Conservation (phyloP, 345 rosid species). For the Camelina sativa region DNA sequence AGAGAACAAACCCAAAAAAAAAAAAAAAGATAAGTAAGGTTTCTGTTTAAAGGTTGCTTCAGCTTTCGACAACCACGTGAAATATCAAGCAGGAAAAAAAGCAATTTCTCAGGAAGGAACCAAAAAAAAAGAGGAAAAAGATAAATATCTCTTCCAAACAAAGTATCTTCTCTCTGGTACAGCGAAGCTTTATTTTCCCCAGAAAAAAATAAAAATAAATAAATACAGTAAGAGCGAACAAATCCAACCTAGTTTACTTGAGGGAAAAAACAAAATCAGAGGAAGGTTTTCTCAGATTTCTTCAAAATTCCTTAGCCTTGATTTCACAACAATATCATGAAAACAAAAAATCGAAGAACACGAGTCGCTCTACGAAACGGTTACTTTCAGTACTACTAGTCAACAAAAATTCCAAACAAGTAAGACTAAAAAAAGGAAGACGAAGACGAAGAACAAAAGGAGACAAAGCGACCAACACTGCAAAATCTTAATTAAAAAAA, state of each 20-base stretch:
- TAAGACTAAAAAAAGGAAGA: conserved; percentile 3
- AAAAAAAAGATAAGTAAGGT: not conserved
- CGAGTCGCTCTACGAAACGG: conserved; percentile 6
- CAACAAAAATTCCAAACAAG: conserved; percentile 41
- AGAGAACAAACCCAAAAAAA: not conserved
- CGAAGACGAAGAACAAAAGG: conserved; percentile 17
- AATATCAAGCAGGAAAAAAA: conserved; percentile 22
- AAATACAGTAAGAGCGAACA: not conserved
- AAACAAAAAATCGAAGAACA: conserved; percentile 5
- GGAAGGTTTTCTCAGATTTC: conserved; percentile 19
- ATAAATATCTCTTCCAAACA: conserved; percentile 31
- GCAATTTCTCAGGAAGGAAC: conserved; percentile 16
- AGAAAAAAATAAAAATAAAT: not conserved
- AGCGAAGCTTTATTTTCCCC: conserved; percentile 14
- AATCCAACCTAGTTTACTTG: not conserved
- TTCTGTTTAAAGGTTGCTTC: conserved; percentile 40
- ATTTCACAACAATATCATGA: conserved; percentile 9
- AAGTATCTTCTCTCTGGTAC: conserved; percentile 11
- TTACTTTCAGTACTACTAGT: conserved; percentile 33
- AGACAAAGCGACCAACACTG: conserved; percentile 31
- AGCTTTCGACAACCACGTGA: conserved; percentile 47
- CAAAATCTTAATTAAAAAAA: conserved; percentile 15
- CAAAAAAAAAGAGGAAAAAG: not conserved
- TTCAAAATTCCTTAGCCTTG: not conserved
- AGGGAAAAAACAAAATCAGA: not conserved